Evolutionary conservation across 306 rosid species (phyloP).

Genomic region (Comarum palustre): DNA sequence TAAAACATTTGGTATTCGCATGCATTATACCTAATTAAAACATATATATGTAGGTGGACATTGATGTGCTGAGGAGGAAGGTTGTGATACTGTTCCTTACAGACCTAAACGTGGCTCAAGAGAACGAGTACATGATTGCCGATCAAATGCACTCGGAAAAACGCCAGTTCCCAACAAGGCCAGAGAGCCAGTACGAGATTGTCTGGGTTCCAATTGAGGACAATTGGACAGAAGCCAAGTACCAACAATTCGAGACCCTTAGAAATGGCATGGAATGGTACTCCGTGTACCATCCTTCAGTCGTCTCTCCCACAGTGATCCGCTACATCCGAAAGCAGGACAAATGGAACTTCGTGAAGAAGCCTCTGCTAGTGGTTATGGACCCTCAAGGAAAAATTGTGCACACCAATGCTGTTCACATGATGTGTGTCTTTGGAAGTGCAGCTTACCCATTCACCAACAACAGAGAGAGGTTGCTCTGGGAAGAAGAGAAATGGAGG

Average conservation of each 20-base stretch:
- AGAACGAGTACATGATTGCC: conserved; percentile 30
- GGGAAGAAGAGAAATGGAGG: conserved; percentile 58
- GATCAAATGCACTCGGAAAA: conserved; percentile 38
- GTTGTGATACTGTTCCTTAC: conserved; percentile 45
- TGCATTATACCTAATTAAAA: too few relatives aligned
- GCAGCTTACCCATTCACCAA: conserved; percentile 51
- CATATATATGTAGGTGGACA: conserved; percentile 6
- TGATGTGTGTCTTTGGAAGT: conserved; percentile 84
- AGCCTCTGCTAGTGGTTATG: conserved; percentile 53
- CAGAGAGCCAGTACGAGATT: conserved; percentile 47
- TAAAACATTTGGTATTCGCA: too few relatives aligned
- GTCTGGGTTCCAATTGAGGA: conserved; percentile 63
- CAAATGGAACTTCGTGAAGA: conserved; percentile 50
- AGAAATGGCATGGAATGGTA: conserved; percentile 46
- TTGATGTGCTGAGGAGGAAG: conserved; percentile 18
- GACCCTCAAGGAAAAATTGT: conserved; percentile 53
- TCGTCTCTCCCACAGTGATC: conserved; percentile 35
- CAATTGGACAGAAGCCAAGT: conserved; percentile 20
- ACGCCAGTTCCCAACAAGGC: conserved; percentile 21
- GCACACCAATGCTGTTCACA: conserved; percentile 56
- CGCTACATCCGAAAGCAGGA: conserved; percentile 54
- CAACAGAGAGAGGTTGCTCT: conserved; percentile 47
- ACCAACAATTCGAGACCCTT: conserved; percentile 15
- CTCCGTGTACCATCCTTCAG: conserved; percentile 39
- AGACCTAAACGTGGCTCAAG: conserved; percentile 33